Conservation (phyloP, 1,284 basidiomycete species). For the Fomitopsis palustris region DNA sequence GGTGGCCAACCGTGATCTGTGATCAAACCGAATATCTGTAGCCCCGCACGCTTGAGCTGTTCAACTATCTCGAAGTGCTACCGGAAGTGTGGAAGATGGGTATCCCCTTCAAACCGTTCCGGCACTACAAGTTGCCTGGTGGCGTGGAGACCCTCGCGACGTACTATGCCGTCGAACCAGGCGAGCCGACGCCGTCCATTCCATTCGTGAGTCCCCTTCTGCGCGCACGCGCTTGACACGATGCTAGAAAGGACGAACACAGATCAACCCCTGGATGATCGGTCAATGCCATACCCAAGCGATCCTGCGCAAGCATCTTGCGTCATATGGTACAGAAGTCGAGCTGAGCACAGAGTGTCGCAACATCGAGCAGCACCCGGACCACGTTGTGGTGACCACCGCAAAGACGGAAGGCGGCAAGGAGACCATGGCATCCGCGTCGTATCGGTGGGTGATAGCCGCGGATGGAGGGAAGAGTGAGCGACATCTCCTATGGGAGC, state of each 20-base stretch:
- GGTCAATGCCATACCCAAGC: conserved; percentile 27
- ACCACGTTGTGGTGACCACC: conserved; percentile 18
- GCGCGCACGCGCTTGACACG: no score
- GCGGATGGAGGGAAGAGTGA: conserved; percentile 36
- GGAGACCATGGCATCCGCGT: conserved; percentile 12
- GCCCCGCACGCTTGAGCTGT: conserved; percentile 20
- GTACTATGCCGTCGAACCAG: conserved; percentile 6
- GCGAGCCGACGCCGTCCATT: conserved; percentile 14
- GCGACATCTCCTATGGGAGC: neutral
- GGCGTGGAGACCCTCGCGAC: conserved; percentile 11
- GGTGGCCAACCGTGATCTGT: neutral
- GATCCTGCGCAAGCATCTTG: conserved; percentile 29
- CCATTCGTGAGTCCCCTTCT: conserved; percentile 16
- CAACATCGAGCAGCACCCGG: conserved; percentile 21
- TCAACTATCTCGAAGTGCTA: conserved; percentile 18
- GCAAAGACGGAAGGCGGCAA: conserved; percentile 7
- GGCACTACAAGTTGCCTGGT: conserved; percentile 14
- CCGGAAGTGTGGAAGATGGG: conserved; percentile 7
- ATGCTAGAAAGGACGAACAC: neutral
- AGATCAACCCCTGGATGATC: conserved; percentile 14
- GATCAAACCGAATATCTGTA: neutral
- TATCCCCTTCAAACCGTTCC: neutral
- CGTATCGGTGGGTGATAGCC: conserved; percentile 28
- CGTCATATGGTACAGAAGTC: conserved; percentile 21
- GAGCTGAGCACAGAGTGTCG: conserved; percentile 29